Base-by-base conservation (phyloP, 495 filamentous ascomycete species). In the Aspergillus hancockii region DNA sequence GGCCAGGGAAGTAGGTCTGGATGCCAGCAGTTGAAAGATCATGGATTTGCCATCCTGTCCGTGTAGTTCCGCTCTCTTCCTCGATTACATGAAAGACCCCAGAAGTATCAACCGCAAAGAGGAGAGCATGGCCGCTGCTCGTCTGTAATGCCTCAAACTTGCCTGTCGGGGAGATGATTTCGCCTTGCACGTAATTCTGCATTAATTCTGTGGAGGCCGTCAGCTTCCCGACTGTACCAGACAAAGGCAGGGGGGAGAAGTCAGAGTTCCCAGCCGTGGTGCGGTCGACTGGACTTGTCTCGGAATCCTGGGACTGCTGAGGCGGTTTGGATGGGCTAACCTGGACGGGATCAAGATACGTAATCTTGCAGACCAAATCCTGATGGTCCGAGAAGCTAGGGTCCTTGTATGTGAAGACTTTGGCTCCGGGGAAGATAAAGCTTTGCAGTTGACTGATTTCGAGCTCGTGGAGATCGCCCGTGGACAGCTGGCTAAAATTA, bases 361-460 rank as follows among this genome's bases (percentile, higher is more conserved):
- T 54, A n/a, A 59, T 59, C n/a, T 32, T 13, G 40, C 57, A 59
- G 0, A 25, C 50, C 18, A 59, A 40, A 18, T 59, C 57, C 34
- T 46, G 9, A 31, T 46, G 18, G 7, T 53, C 30, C 4, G 57
- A 59, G 57, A 59, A 59, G 10, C 16, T n/a, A 0, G 57, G 36
- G 21, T 32, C 28, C 25, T 59, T 59, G 50, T 59, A 59, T 0
- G 57, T 46, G 57, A 59, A 59, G 12, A 59, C 57, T 8, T 32
- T 32, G 22, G 49, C 49, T 9, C 57, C 57, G 0, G 57, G 57
- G 21, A 59, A 59, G 13, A 59, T 30, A 25, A 59, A 59, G 30
- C 38, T 59, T 19, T 59, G 49, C 1, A 58, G 34, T 13, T 58
- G 7, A 25, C 28, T 45, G 49, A 58, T n/a, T n/a, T n/a, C n/a